These are phyloP conservation scores for Diaporthe amygdali DNA, from an alignment of 2,329 filamentous ascomycete genomes.

Conservation along the genomic window DNA sequence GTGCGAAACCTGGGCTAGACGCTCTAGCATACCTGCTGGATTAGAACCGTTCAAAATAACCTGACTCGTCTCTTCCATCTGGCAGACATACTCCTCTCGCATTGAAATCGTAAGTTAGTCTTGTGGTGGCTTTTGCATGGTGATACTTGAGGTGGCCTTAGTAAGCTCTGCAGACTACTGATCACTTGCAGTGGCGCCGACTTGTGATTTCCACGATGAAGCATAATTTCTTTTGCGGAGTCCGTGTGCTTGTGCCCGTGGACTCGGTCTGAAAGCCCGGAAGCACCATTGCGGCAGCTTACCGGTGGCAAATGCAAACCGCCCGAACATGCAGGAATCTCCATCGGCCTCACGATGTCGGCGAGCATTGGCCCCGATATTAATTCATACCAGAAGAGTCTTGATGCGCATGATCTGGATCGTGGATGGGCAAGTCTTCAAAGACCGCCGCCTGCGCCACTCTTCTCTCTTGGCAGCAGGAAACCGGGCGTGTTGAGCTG, in stretches of 20 bases:
- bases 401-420: not conserved
- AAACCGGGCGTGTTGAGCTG: not conserved
- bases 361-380: not conserved
- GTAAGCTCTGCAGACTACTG: too few relatives aligned
- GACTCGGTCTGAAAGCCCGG: too few relatives aligned
- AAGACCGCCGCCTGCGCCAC: too few relatives aligned
- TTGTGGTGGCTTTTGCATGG: not conserved
- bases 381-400: not conserved
- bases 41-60: not conserved
- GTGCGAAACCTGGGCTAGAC: not conserved
- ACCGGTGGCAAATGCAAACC: not conserved
- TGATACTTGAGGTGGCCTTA: not conserved
- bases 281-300: too few relatives aligned
- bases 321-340: not conserved
- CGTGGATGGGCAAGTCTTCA: not conserved
- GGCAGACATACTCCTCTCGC: not conserved
- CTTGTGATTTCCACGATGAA: too few relatives aligned
- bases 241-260: too few relatives aligned
- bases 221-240: too few relatives aligned
- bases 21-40: not conserved
- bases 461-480: not conserved
- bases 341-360: too few relatives aligned
- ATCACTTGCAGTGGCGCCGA: too few relatives aligned
- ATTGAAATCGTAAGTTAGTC: not conserved
- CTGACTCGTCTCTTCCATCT: not conserved